Base-by-base conservation (phyloP, 176 grass and related monocot species). In the Triticum timopheevii region DNA sequence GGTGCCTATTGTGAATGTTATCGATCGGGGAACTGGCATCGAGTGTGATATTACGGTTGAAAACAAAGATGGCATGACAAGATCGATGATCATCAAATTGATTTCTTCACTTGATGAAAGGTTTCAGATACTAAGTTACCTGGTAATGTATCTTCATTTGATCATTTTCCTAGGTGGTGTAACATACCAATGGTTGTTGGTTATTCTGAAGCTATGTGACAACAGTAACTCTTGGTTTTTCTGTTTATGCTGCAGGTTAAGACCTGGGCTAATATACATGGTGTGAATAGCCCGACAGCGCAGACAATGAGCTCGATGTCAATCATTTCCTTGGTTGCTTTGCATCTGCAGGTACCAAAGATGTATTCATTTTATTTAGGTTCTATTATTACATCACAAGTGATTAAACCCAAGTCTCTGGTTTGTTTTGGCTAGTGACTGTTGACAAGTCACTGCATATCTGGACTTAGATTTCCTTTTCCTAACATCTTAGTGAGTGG, bases 51-150 rank as follows among this genome's bases (percentile, higher is more conserved):
- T 98, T 88, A 88, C 93, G 1, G 68, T 98, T 82, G 96, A 98
- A 76, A 98, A 98, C 80, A 95, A 98, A 86, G 93, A 98, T 86
- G 96, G 96, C 25, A 92, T 98, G 77, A 93, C 90, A 81, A 92
- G 96, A 64, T 98, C 96, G 10, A 82, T 87, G 83, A 30, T 95
- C 22, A 82, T 94, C 67, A 86, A 87, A 86, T 71, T 89, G 79
- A 36, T 98, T 67, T 90, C 90, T 61, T 89, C 91, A 47, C 93
- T 95, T 76, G 93, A 98, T 74, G 90, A 92, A 94, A 95, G 96
- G 75, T 98, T 98, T 87, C 88, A 86, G 31, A 98, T 95, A 61
- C 81, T 98, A 86, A 88, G 92, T 89, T 88, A 86, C 58, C 49
- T 98, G 96, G 96, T 98, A 95, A 86, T 83, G 12, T 71, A 68